These are phyloP conservation scores for Funneliformis mosseae DNA, from an alignment of 192 early-diverging fungal genomes.

Conservation along the genomic window DNA sequence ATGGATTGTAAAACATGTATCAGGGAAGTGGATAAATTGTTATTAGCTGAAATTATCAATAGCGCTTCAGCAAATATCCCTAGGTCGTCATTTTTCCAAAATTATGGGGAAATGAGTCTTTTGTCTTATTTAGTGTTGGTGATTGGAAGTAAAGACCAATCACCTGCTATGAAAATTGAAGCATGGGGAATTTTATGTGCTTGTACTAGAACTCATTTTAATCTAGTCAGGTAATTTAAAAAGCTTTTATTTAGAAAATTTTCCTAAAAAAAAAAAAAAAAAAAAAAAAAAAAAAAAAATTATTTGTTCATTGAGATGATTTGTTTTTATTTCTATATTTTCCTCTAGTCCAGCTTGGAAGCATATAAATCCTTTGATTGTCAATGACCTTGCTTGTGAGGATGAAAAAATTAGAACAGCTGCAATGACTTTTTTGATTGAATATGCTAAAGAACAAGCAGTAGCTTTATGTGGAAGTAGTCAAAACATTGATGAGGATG, in stretches of 20 bases:
- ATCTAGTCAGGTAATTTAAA: background rate
- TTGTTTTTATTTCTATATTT: background rate
- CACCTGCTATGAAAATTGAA: conserved; percentile 36
- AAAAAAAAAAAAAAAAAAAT: too few relatives aligned
- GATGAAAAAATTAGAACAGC: conserved; percentile 47
- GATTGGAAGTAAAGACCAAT: conserved; percentile 13
- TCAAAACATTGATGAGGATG: background rate
- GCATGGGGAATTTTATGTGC: conserved; percentile 47
- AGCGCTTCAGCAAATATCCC: background rate
- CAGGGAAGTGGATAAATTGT: conserved; percentile 6
- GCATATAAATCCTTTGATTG: conserved; percentile 36
- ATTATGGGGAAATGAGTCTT: conserved; percentile 1
- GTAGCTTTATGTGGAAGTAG: background rate
- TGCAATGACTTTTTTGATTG: conserved; percentile 45
- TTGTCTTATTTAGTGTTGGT: conserved; percentile 34
- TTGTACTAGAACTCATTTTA: conserved; percentile 44
- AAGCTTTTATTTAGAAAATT: background rate
- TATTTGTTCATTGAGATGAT: background rate
- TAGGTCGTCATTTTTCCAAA: background rate
- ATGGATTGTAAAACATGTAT: conserved; percentile 11
- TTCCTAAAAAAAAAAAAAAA: background rate
- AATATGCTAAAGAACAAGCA: conserved; percentile 42
- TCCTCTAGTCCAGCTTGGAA: conserved; percentile 37
- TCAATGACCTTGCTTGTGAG: conserved; percentile 12
- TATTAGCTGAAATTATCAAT: background rate